Evolutionary conservation across 2,329 filamentous ascomycete genomes (phyloP).

Genomic region (Daldinia sp.): DNA sequence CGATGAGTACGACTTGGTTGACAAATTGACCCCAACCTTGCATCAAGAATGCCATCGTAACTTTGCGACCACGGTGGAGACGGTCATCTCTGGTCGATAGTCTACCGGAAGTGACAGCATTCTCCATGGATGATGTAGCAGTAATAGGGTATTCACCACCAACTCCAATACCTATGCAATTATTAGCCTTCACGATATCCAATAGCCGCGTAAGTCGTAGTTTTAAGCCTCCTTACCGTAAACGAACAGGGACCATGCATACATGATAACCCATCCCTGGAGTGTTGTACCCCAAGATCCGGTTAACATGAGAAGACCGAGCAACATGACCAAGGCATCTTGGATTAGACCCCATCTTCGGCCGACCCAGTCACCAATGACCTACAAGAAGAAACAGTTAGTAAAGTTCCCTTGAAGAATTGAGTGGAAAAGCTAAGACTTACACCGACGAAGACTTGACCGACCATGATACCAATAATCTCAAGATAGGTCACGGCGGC

Average conservation of each 20-base stretch:
- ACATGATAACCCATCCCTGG: constrained; percentile 97
- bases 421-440: constrained; percentile 38
- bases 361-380: constrained; percentile 77
- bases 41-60: constrained; percentile 96
- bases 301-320: constrained; percentile 90
- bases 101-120: constrained; percentile 83
- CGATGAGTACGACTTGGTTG: constrained; percentile 90
- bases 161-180: constrained; percentile 59
- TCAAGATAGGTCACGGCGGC: constrained; percentile 89
- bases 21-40: constrained; percentile 97
- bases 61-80: constrained; percentile 93
- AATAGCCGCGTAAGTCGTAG: neutral
- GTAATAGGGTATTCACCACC: constrained; percentile 97
- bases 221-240: constrained; percentile 60
- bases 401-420: neutral
- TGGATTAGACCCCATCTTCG: constrained; percentile 96
- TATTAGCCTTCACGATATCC: constrained; percentile 48
- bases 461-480: constrained; percentile 92
- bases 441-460: constrained; percentile 87
- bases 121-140: constrained; percentile 93
- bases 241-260: constrained; percentile 93
- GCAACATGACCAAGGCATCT: constrained; percentile 92
- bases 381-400: constrained; percentile 44
- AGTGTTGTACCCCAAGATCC: constrained; percentile 87
- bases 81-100: constrained; percentile 91